A percentile compares a stretch with the other conserved stretches of the same genome.
These are phyloP conservation scores for Monilinia polystroma DNA, from an alignment of 2,329 filamentous ascomycete species.

Conservation along the genomic window DNA sequence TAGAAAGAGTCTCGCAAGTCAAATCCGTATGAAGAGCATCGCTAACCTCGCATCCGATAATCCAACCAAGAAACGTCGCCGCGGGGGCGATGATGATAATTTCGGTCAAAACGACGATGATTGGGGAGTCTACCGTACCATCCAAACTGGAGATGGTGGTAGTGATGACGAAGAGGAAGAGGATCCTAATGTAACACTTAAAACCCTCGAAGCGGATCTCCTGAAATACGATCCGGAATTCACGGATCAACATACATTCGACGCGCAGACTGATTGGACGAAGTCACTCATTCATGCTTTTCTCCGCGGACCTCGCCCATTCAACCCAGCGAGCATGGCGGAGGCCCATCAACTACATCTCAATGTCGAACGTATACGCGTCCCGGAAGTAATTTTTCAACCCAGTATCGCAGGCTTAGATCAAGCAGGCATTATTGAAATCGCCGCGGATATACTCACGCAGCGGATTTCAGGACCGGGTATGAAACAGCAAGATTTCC, in stretches of 20 bases:
- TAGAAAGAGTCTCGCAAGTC: constrained; percentile 91
- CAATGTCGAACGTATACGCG: constrained; percentile 93
- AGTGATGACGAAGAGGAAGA: constrained; percentile 94
- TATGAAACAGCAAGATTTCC: constrained; percentile 62
- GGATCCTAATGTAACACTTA: constrained; percentile 72
- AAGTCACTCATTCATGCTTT: constrained; percentile 90
- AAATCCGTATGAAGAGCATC: constrained; percentile 97
- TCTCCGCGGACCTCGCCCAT: constrained; percentile 81
- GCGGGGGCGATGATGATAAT: constrained; percentile 89
- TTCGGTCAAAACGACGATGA: constrained; percentile 98
- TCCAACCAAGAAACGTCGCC: constrained; percentile 77
- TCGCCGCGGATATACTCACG: constrained; percentile 83
- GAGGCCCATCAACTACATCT: constrained; percentile 88
- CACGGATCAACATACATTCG: constrained; percentile 86
- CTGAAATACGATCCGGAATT: constrained; percentile 85
- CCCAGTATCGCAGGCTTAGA: constrained; percentile 89
- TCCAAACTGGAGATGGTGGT: constrained; percentile 77
- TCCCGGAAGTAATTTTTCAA: constrained; percentile 91
- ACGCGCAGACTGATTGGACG: constrained; percentile 93
- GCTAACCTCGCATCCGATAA: constrained; percentile 92
- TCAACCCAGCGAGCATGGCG: constrained; percentile 74
- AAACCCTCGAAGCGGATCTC: constrained; percentile 77
- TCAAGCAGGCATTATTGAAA: constrained; percentile 90
- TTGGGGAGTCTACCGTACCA: constrained; percentile 94
- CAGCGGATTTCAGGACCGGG: constrained; percentile 66